These are phyloP conservation scores for Poronia punctata DNA, from an alignment of 495 filamentous ascomycete species.

Conservation along the genomic window DNA sequence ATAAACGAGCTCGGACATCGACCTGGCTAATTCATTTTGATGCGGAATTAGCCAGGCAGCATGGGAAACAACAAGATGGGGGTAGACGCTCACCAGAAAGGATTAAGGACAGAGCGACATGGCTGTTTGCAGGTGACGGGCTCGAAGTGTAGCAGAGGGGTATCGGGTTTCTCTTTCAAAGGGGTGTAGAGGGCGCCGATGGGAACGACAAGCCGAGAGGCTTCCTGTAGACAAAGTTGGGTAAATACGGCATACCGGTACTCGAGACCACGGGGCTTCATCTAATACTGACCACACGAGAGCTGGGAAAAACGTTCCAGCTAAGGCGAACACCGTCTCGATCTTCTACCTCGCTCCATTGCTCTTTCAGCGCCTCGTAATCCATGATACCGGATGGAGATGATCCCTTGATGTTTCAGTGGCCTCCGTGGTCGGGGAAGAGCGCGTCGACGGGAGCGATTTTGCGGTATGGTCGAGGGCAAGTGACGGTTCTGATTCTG, in stretches of 20 bases:
- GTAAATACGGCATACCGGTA: conserved; percentile 20
- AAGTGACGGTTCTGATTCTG: too few relatives aligned
- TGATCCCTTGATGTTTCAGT: too few relatives aligned
- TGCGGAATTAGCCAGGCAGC: conserved; percentile 10
- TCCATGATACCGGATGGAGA: too few relatives aligned
- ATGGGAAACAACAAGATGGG: not conserved
- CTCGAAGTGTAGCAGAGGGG: conserved; percentile 88
- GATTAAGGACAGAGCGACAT: conserved; percentile 93
- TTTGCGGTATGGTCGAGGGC: too few relatives aligned
- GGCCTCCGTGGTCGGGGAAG: too few relatives aligned
- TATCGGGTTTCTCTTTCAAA: conserved; percentile 88
- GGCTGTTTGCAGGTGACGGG: conserved; percentile 95
- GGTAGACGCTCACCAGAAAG: conserved; percentile 66
- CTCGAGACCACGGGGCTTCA: conserved; percentile 1
- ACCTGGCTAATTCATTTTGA: conserved; percentile 61
- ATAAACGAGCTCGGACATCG: conserved; percentile 86
- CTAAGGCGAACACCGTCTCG: conserved; percentile 93
- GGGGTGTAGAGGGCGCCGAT: conserved; percentile 96
- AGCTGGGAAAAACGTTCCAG: conserved; percentile 99
- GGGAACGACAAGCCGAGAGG: conserved; percentile 90
- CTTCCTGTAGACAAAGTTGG: conserved; percentile 58
- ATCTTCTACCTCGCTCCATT: conserved; percentile 96
- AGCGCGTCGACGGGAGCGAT: too few relatives aligned
- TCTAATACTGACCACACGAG: conserved; percentile 78
- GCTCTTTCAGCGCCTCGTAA: conserved; percentile 73